Evolutionary conservation across 768 basidiomycete genomes (phyloP), one percentile per base, ranked within the genome.

Genomic region (Lenzites betulinus): DNA sequence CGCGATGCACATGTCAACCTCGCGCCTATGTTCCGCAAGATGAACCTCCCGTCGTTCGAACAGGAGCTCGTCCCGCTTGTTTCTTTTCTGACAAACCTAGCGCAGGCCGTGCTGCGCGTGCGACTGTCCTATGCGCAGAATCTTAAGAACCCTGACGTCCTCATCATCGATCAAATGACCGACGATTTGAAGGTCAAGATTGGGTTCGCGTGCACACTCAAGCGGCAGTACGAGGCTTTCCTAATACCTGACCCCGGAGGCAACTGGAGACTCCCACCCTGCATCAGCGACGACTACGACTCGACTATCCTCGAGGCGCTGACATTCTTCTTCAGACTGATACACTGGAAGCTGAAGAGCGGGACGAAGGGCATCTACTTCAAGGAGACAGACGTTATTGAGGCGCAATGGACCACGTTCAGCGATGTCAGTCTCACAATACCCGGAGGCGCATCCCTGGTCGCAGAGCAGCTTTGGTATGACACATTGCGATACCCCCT

Each of bases 381-480:
- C 80, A 94, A 95, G 70, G 97, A 99, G 78, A 97, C 95, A 0
- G 96, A 98, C 71, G 87, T 98, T n/a, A 81, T 99, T 38, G 96
- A 99, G 71, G 88, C 90, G 7, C 95, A 98, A 68, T 96, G 95
- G 92, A 89, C 91, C 20, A 95, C 96, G 22, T 88, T 98, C 74
- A 92, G 91, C 64, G 92, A 92, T 71, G 93, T 96, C 52, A 94
- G 93, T 59, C 79, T 95, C 72, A 91, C 88, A 38, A 89, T 94
- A 9, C 79, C 85, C 20, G 92, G 92, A 5, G 97, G 95, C 23
- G 94, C 96, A 20, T 76, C 90, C 53, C 77, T 96, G 4, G 95
- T 99, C 11, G 95, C 95, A 12, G 96, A 98, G 75, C 93, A 97
- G 68, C 84, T 98, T 66, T 96, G 94, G 96, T 96, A 69, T 51